A percentile compares a stretch with the other conserved stretches of the same genome.
Evolutionary conservation across 2,329 filamentous ascomycete genomes (phyloP).

Genomic region (Laburnicola sp.): DNA sequence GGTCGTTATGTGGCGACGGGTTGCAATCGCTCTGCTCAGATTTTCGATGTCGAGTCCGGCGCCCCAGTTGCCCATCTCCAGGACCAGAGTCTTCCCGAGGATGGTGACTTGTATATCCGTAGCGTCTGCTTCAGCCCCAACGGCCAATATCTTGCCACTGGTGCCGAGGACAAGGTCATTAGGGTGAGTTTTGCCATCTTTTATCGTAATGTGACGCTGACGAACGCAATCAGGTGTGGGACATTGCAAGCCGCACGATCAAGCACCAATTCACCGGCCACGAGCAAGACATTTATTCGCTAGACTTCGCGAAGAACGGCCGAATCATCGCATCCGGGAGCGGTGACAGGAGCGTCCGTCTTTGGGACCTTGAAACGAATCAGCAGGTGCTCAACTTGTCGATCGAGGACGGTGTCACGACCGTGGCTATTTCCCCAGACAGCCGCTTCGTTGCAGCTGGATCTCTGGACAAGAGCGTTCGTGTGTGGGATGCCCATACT

Average conservation of each 20-base stretch:
- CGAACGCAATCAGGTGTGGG: conserved; percentile 72
- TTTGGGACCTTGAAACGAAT: conserved; percentile 92
- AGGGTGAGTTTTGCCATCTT: conserved; percentile 63
- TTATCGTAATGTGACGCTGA: conserved; percentile 8
- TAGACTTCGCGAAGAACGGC: conserved; percentile 92
- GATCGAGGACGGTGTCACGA: conserved; percentile 97
- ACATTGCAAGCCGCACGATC: conserved; percentile 80
- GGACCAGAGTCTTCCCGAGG: conserved; percentile 82
- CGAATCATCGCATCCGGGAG: conserved; percentile 94
- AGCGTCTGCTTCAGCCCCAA: conserved; percentile 99
- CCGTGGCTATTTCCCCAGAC: conserved; percentile 94
- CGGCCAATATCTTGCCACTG: conserved; percentile 89
- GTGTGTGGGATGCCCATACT: conserved; percentile 89
- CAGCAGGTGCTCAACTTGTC: conserved; percentile 80
- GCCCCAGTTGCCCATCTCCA: conserved; percentile 87
- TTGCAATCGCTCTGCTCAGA: conserved; percentile 98
- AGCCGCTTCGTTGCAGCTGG: conserved; percentile 93
- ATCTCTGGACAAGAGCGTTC: conserved; percentile 94
- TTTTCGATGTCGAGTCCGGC: conserved; percentile 88
- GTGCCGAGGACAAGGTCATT: conserved; percentile 96
- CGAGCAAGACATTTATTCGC: conserved; percentile 96
- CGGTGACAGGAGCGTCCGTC: conserved; percentile 88
- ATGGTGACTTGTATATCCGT: conserved; percentile 92
- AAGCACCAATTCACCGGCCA: conserved; percentile 94
- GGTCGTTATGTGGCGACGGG: conserved; percentile 95